Percentiles rank a stretch among this genome's conserved stretches.
Evolutionary conservation across 106 monocot species (phyloP).

Genomic region (Dioscorea zingiberensis): DNA sequence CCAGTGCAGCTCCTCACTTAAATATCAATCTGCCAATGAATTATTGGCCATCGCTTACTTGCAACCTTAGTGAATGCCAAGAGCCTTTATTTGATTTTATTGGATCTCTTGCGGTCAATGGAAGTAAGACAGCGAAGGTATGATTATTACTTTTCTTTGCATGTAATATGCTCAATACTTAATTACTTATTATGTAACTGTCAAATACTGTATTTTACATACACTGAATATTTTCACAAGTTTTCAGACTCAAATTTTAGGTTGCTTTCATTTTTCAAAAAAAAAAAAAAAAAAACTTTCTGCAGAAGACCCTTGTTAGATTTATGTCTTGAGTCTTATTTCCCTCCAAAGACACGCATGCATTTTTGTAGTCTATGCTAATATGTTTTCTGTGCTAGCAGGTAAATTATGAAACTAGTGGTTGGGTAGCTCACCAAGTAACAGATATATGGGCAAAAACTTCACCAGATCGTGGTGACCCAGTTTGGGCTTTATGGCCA

Average conservation of each 20-base stretch:
- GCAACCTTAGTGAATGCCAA: constrained; percentile 97
- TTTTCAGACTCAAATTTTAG: too few species aligned
- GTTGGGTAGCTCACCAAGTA: constrained; percentile 97
- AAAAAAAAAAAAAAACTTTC: too few species aligned
- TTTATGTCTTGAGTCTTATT: too few species aligned
- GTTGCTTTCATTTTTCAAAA: too few species aligned
- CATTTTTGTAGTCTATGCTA: too few species aligned
- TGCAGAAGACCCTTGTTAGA: too few species aligned
- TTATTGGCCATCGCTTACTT: constrained; percentile 97
- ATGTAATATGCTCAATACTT: not conserved
- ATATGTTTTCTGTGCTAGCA: constrained; percentile 10
- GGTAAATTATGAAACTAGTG: constrained; percentile 81
- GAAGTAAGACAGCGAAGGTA: constrained; percentile 94
- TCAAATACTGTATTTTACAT: not conserved
- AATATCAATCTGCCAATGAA: constrained; percentile 99
- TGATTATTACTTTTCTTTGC: constrained; percentile 12
- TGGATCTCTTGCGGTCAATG: constrained; percentile 78
- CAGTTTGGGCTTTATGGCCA: constrained; percentile 90
- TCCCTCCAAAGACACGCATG: too few species aligned
- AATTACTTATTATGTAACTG: not conserved
- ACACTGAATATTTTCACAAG: too few species aligned
- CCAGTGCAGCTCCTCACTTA: constrained; percentile 94
- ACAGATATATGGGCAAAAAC: constrained; percentile 98
- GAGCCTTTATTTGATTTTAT: constrained; percentile 89
- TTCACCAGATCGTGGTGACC: constrained; percentile 78